Evolutionary conservation across 371 early-diverging fungal species (phyloP).

Genomic region (Lichtheimia hyalospora): DNA sequence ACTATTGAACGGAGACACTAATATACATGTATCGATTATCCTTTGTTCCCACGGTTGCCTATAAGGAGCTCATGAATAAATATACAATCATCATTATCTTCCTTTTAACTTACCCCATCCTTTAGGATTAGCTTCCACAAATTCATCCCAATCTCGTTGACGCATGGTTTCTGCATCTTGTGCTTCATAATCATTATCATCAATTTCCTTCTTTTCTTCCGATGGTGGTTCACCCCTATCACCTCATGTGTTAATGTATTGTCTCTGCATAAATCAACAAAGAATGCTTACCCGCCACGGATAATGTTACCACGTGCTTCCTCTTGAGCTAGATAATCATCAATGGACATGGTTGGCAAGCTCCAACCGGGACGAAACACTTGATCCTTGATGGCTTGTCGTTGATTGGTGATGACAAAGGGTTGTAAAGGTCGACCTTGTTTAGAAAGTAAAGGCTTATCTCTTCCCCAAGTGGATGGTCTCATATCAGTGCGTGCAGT

Average conservation of each 20-base stretch:
- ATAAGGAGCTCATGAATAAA: not conserved
- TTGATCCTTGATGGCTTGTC: constrained; percentile 68
- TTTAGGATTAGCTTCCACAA: constrained; percentile 87
- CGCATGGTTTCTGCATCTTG: constrained; percentile 82
- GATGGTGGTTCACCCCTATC: constrained; percentile 53
- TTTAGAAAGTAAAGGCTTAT: constrained; percentile 57
- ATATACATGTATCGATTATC: constrained; percentile 17
- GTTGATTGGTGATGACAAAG: constrained; percentile 84
- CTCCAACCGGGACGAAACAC: constrained; percentile 90
- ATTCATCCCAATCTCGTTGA: constrained; percentile 89
- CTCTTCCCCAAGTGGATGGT: constrained; percentile 33
- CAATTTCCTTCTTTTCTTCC: constrained; percentile 57
- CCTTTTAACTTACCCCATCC: constrained; percentile 81
- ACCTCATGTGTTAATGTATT: not conserved
- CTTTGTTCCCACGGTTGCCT: constrained; percentile 48
- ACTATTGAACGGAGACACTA: no score
- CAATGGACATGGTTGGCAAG: constrained; percentile 96
- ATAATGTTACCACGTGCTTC: constrained; percentile 86
- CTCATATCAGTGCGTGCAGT: constrained; percentile 12
- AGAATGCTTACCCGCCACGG: constrained; percentile 76
- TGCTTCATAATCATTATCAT: constrained; percentile 84
- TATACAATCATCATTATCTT: no score
- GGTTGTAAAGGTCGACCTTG: constrained; percentile 81
- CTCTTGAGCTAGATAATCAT: constrained; percentile 91
- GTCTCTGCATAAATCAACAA: constrained; percentile 6